Percentiles rank a stretch among this genome's conserved stretches.
These are phyloP conservation scores for Stephania yunnanensis DNA, from an alignment of 164 flowering plant species.

Conservation along the genomic window DNA sequence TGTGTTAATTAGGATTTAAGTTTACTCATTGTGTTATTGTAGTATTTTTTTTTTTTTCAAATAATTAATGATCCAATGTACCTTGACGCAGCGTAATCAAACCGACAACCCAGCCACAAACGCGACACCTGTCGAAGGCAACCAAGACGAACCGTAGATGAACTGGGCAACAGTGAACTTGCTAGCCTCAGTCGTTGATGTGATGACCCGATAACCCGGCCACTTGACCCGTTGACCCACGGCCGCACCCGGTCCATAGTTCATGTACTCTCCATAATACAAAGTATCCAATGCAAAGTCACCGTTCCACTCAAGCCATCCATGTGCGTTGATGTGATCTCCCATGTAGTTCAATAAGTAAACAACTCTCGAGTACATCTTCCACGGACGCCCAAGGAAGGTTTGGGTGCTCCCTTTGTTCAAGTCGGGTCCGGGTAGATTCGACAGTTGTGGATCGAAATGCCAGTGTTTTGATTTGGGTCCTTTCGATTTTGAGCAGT, in stretches of 20 bases:
- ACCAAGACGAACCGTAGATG: constrained; percentile 27
- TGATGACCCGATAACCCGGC: constrained; percentile 27
- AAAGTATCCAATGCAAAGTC: constrained; percentile 20
- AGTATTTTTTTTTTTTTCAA: too few species aligned
- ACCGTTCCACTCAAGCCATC: constrained; percentile 25
- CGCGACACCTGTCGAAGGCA: constrained; percentile 25
- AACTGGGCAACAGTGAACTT: constrained; percentile 24
- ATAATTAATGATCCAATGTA: not conserved
- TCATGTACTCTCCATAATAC: constrained; percentile 28
- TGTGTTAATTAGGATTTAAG: too few species aligned
- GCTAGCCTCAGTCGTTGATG: constrained; percentile 15
- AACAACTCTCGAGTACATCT: constrained; percentile 18
- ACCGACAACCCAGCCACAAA: constrained; percentile 19
- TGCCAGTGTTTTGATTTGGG: constrained; percentile 59
- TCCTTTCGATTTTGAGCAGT: constrained; percentile 50
- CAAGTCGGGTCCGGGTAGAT: constrained; percentile 43
- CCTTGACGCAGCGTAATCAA: constrained; percentile 7
- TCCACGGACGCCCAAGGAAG: constrained; percentile 30
- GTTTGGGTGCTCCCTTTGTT: not conserved
- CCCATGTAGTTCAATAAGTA: constrained; percentile 19
- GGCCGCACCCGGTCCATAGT: constrained; percentile 26
- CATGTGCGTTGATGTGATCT: constrained; percentile 16
- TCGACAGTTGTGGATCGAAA: constrained; percentile 43
- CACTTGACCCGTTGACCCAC: constrained; percentile 19
- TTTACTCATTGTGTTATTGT: too few species aligned